Base-by-base conservation (phyloP, 495 filamentous ascomycete genomes). In the Lasiosphaeria hispida region DNA sequence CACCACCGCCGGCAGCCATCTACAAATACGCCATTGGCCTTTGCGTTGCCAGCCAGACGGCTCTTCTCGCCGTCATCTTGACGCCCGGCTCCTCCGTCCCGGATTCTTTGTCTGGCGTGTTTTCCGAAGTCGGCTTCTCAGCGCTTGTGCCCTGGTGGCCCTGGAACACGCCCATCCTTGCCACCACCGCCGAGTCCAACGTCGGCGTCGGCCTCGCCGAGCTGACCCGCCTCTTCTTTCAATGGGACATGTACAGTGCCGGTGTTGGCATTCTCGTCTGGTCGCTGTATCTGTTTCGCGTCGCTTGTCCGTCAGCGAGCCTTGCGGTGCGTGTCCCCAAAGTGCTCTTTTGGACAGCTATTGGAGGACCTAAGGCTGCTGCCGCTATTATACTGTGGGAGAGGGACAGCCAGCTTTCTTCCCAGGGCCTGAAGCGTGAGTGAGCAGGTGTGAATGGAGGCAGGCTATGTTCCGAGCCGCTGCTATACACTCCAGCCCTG, bases 171-270 rank as follows among this genome's bases (percentile, higher is more conserved):
- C 69, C 63, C 7, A 30, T 30, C 23, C 2, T 30, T 30, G 38
- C 56, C n/a, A 11, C 69, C 1, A 62, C 71, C 9, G 55, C 56
- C 6, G 64, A 69, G 1, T 68, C 66, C 0, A 59, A 74, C 36
- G 60, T 55, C 19, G 75, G 77, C 3, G 60, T 72, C 34, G 70
- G 63, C 6, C 65, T 86, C n/a, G 77, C 72, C 4, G 65, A 73
- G 14, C 76, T 85, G 8, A 75, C 79, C 8, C 76, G 76, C 49
- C 69, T 72, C 14, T 82, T 87, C 63, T 60, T 87, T 30, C 79
- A 81, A 43, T 87, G 80, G 74, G 85, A 88, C 55, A 72, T 84
- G 17, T 69, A 83, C 59, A 74, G 81, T 51, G 83, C 80, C 4
- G 76, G 77, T 7, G 53, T 61, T 6, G 76, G 81, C 1, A 59